These are phyloP conservation scores for Gossypium armourianum DNA, from an alignment of 441 rosid species.

Conservation along the genomic window DNA sequence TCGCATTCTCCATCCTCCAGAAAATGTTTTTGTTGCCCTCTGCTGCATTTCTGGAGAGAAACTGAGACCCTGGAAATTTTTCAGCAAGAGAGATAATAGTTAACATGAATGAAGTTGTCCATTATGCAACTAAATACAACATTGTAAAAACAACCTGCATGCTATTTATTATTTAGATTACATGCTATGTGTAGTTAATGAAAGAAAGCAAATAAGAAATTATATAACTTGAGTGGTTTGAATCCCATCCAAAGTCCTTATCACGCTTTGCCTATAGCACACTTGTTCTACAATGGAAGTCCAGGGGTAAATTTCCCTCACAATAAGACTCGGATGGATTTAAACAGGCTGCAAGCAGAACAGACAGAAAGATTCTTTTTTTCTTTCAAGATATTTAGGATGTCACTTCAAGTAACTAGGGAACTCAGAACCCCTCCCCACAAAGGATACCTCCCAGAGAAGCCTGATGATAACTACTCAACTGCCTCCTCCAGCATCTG, in stretches of 20 bases:
- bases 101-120: neutral
- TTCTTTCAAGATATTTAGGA: neutral
- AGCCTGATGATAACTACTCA: neutral
- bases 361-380: too few relatives aligned
- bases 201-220: neutral
- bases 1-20: conserved; percentile 99
- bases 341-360: too few relatives aligned
- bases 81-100: conserved; percentile 8
- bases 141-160: neutral
- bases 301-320: too few relatives aligned
- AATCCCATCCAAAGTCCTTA: neutral
- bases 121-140: neutral
- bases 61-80: conserved; percentile 71
- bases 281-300: neutral
- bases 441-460: neutral
- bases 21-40: conserved; percentile 68
- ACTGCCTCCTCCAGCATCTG: neutral
- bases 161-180: neutral
- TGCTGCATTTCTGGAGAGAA: conserved; percentile 84
- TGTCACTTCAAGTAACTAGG: neutral
- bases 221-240: neutral
- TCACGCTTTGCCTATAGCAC: neutral
- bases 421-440: neutral
- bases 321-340: too few relatives aligned
- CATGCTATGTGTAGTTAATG: neutral